Conservation (phyloP, 1,284 basidiomycete species). For the Exobasidium rhododendri region DNA sequence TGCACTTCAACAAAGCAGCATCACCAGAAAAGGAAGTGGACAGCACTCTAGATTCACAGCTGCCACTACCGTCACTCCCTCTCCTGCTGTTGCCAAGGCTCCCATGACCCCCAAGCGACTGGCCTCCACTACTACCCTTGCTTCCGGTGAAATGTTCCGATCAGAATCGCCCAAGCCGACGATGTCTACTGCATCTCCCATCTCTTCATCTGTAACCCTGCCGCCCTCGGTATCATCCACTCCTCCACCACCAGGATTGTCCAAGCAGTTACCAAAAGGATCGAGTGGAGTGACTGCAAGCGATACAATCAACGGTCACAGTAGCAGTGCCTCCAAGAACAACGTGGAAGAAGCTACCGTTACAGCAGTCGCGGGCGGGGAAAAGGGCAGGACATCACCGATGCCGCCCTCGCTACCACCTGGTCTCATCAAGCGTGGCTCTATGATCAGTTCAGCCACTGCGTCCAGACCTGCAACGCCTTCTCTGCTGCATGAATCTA, state of each 20-base stretch:
- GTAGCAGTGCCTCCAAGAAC: background rate
- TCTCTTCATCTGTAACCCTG: constrained; percentile 2
- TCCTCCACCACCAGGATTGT: constrained; percentile 16
- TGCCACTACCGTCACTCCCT: too few species aligned
- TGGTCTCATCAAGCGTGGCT: background rate
- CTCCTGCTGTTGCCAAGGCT: constrained; percentile 14
- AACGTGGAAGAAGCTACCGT: background rate
- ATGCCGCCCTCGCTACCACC: background rate
- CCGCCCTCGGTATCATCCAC: constrained; percentile 12
- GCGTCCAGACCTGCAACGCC: constrained; percentile 11
- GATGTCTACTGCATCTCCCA: background rate
- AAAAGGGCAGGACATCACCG: background rate
- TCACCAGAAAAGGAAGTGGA: constrained; percentile 26
- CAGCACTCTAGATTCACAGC: constrained; percentile 4
- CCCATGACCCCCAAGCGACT: background rate
- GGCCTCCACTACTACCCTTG: background rate
- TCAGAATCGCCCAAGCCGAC: background rate
- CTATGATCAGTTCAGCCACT: background rate
- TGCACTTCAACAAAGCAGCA: constrained; percentile 18
- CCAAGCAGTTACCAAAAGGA: constrained; percentile 12
- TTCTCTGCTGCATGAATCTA: background rate
- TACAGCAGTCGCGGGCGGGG: background rate
- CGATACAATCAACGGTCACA: background rate
- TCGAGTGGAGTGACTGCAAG: background rate
- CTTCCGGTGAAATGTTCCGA: background rate